Conservation (phyloP, 768 basidiomycete species). For the Suillus luteus region DNA sequence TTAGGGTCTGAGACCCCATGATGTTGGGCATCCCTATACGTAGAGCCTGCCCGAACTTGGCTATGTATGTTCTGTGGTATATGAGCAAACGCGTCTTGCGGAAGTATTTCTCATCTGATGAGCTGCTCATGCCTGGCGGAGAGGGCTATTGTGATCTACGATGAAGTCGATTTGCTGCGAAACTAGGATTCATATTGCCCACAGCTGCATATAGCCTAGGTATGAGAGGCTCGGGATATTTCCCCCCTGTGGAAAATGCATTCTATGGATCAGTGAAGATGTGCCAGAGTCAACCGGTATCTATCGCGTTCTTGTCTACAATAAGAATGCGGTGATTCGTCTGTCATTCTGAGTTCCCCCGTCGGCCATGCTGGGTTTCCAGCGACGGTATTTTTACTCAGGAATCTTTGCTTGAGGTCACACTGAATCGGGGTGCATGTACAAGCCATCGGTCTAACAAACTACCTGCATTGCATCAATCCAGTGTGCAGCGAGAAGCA, state of each 20-base stretch:
- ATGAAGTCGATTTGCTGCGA: no score
- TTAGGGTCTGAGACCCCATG: not conserved
- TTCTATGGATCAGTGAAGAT: no score
- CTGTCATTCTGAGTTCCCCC: not conserved
- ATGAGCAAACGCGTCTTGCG: conserved; percentile 35
- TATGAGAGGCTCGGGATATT: conserved; percentile 41
- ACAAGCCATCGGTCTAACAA: not conserved
- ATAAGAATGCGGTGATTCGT: not conserved
- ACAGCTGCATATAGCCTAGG: conserved; percentile 58
- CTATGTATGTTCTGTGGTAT: not conserved
- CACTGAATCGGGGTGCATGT: not conserved
- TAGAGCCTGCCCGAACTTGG: not conserved
- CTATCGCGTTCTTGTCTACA: not conserved
- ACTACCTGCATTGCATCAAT: not conserved
- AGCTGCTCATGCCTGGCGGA: conserved; percentile 52
- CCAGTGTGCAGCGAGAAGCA: not conserved
- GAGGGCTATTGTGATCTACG: conserved; percentile 63
- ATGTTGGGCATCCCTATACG: not conserved
- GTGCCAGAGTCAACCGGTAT: no score
- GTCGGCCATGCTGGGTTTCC: no score
- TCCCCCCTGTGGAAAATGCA: no score
- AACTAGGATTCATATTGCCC: conserved; percentile 39
- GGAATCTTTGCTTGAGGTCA: not conserved
- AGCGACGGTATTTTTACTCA: no score
- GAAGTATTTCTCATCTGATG: conserved; percentile 44